phyloP scores from a whole-genome alignment of 2,329 filamentous ascomycete species.

The Xylaria sp. region DNA sequence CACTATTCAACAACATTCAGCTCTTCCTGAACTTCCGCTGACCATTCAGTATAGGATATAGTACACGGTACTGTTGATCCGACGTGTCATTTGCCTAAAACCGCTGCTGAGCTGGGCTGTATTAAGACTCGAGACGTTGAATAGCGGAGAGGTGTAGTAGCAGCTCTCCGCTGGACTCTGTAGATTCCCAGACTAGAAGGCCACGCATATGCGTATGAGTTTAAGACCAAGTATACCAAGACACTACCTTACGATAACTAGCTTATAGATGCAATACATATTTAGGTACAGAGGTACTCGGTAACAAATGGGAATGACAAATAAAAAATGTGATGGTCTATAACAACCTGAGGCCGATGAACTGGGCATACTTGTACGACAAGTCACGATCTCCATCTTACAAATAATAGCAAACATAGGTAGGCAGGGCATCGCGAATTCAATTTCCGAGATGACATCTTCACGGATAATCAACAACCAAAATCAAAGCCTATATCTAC shows the following conservation, averaged over 20 bases:
- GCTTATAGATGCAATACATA: not conserved
- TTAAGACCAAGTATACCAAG: not conserved
- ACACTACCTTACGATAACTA: not conserved
- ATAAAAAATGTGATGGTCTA: not conserved
- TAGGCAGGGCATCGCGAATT: not conserved
- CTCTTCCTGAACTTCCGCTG: slow-evolving; percentile 25
- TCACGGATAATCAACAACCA: not conserved
- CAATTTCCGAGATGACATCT: not conserved
- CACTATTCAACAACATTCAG: not conserved
- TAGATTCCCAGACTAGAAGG: not conserved
- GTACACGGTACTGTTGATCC: not conserved
- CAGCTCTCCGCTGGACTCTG: not conserved
- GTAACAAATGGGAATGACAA: not conserved
- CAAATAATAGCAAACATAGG: not conserved
- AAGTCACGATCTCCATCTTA: too few relatives aligned
- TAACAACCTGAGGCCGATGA: not conserved
- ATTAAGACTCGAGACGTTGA: not conserved
- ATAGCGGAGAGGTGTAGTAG: not conserved
- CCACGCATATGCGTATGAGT: not conserved
- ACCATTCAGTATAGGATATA: slow-evolving; percentile 22
- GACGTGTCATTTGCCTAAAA: not conserved
- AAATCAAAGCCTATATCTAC: not conserved
- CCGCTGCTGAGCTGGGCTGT: not conserved
- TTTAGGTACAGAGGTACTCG: not conserved
- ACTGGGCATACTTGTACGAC: not conserved